Evolutionary conservation across 148 eudicot genomes (phyloP).

Genomic region (Vaccinium corymbosum): DNA sequence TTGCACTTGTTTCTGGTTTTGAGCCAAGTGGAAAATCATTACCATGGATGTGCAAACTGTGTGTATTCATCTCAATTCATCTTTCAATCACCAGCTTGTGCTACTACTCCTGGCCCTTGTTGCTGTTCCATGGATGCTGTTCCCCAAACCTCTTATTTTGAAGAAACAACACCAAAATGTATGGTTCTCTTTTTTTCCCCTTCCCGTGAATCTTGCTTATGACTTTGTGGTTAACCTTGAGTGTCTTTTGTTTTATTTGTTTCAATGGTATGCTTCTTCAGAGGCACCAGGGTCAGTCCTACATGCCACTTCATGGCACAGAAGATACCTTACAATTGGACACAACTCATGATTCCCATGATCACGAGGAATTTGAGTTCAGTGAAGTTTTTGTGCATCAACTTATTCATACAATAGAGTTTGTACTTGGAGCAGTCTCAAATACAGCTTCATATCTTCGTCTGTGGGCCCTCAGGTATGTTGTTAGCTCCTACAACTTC

Average conservation of each 20-base stretch:
- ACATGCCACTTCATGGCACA: slow-evolving; percentile 51
- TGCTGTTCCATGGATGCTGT: slow-evolving; percentile 96
- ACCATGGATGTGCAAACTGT: background rate
- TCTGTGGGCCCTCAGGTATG: slow-evolving; percentile 94
- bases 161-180: slow-evolving; percentile 76
- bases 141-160: slow-evolving; percentile 91
- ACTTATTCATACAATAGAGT: slow-evolving; percentile 92
- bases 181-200: slow-evolving; percentile 19
- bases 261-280: slow-evolving; percentile 28
- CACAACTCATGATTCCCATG: slow-evolving; percentile 57
- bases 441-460: slow-evolving; percentile 99
- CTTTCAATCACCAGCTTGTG: slow-evolving; percentile 48
- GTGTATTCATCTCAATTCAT: background rate
- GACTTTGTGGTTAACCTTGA: background rate
- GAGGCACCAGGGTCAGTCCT: slow-evolving; percentile 87
- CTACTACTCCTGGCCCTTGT: slow-evolving; percentile 75
- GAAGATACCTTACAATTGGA: slow-evolving; percentile 66
- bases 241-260: background rate
- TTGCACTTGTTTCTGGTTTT: background rate
- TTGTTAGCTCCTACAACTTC: background rate
- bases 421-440: slow-evolving; percentile 97
- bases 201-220: background rate
- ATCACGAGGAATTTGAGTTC: slow-evolving; percentile 90
- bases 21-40: background rate
- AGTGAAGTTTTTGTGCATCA: slow-evolving; percentile 96